Evolutionary conservation across 768 basidiomycete genomes (phyloP), one percentile per base, ranked within the genome.

Genomic region (Kondoa subrosea): DNA sequence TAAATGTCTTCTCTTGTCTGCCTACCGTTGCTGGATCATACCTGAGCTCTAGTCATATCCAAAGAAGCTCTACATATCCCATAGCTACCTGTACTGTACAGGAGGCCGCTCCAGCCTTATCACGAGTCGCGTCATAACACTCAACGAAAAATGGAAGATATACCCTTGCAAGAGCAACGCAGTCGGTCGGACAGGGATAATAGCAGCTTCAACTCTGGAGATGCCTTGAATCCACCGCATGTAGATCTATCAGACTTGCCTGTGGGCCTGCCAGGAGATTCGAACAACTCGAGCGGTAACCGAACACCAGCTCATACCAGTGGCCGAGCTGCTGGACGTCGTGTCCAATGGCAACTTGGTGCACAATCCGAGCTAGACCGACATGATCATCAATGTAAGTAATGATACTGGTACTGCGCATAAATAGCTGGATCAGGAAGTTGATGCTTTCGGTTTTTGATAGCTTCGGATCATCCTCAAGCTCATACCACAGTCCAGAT

Each of bases 401-500:
- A 15, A 15, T 15, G 25, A 56, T 56, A 56, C 25, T 56, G 16
- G 25, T 56, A 25, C 56, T 15, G 56, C 56, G 56, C 16, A 15
- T 56, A 15, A 25, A 56, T 25, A n/a, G n/a, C n/a, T n/a, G n/a
- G n/a, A n/a, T n/a, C n/a, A n/a, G n/a, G n/a, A n/a, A n/a, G n/a
- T n/a, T n/a, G n/a, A n/a, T n/a, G n/a, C n/a, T n/a, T n/a, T n/a
- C n/a, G n/a, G n/a, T n/a, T n/a, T n/a, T n/a, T n/a, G n/a, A n/a
- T n/a, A n/a, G n/a, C n/a, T n/a, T n/a, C 40, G 21, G 40, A 50
- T 25, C 14, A 31, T 25, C 4, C 14, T 8, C 25, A 31, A 27
- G 61, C 61, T 63, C 61, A 63, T 63, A 63, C 61, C 3, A 3
- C 61, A 14, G 29, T 63, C 29, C 16, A 63, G 12, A 63, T 63